Evolutionary conservation across 1,284 basidiomycete genomes (phyloP), one percentile per base, ranked within the genome.

Genomic region (Cryptococcus floricola): DNA sequence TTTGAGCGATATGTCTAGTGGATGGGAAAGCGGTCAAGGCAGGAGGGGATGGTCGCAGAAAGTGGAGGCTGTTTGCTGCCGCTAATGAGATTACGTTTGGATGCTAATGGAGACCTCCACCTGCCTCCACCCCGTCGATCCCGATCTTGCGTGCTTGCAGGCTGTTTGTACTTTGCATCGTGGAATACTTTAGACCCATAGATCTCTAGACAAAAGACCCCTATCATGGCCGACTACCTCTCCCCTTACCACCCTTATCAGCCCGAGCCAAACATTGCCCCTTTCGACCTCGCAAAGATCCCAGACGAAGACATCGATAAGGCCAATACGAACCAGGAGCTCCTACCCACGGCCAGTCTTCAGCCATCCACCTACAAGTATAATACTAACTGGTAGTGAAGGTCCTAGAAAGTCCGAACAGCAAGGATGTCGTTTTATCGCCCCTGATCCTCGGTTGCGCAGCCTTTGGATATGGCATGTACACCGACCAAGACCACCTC

Each of bases 401-500:
- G 47, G 31, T n/a, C 2, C 18, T 10, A 37, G 16, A 43, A 18
- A 47, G 47, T 39, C 41, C 43, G 23, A 27, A 25, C 16, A 49
- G 9, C 5, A 39, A 39, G n/a, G 31, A n/a, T 34, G 49, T 64
- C 2, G 39, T 52, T 9, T 59, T 85, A 5, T 82, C 86, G 10
- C 79, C 81, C 16, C 67, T 88, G 28, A 77, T 86, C 2, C 81
- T 87, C 10, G 87, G 87, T 12, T 84, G 84, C 44, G 91, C 84
- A 0, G 77, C 88, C 3, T 87, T 93, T 66, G 88, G 87, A 0
- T 75, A 74, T 46, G 80, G 81, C 28, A 79, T 84, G 48, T 94
- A 94, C 72, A 89, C 87, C 60, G 73, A 79, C 13, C 82, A 85
- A 50, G 81, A 81, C n/a, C 77, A 83, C 54, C 73, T 91, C 27